Evolutionary conservation across 2,329 filamentous ascomycete species (phyloP).

Genomic region (Fusarium odoratissimum): DNA sequence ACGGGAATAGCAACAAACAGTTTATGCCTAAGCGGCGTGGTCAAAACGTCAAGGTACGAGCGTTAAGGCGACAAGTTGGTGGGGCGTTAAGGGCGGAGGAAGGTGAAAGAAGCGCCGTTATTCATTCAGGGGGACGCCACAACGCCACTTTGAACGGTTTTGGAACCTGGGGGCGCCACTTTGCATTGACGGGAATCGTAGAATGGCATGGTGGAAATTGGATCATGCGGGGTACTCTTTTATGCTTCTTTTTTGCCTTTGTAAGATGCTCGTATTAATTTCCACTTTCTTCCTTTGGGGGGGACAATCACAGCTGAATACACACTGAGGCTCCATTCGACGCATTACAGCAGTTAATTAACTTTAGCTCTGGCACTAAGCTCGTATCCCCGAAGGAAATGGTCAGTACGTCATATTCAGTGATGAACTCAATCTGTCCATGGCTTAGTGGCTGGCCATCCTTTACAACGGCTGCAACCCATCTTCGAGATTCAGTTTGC

Average conservation of each 20-base stretch:
- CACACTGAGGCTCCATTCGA: no score
- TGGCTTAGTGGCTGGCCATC: rapidly evolving
- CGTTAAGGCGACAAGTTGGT: rapidly evolving
- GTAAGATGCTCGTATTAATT: rapidly evolving
- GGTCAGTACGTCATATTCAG: no score
- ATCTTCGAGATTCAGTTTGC: not conserved
- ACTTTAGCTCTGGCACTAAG: no score
- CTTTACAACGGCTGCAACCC: rapidly evolving
- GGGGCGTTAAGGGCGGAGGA: not conserved
- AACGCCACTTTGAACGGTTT: not conserved
- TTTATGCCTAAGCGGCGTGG: rapidly evolving
- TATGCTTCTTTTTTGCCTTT: rapidly evolving
- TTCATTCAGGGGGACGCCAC: not conserved
- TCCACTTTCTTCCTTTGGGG: not conserved
- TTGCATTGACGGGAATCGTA: rapidly evolving
- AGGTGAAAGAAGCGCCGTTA: not conserved
- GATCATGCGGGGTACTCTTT: not conserved
- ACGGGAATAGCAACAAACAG: rapidly evolving
- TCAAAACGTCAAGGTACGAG: not conserved
- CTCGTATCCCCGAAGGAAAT: no score
- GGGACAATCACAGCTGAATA: no score
- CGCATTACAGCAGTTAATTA: not conserved
- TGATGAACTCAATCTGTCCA: not conserved
- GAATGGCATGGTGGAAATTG: not conserved
- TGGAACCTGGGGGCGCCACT: not conserved